Evolutionary conservation across 495 filamentous ascomycete species (phyloP), one percentile per base, ranked within the genome.

Genomic region (Aspergillus bridgeri): DNA sequence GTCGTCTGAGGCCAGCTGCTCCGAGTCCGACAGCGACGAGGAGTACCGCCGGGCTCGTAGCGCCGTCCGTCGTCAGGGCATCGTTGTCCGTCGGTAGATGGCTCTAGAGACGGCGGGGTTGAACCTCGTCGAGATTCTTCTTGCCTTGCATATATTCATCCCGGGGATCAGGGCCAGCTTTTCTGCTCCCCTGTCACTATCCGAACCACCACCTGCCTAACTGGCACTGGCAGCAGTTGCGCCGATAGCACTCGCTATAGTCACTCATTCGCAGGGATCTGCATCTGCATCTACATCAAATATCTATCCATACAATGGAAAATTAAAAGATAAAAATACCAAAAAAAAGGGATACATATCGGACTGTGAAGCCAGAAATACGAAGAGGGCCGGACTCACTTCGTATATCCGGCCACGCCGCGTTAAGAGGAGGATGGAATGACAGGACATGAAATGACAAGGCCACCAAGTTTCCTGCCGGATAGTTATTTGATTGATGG

Each of bases 1-100:
- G 64, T 75, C 72, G n/a, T 83, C 80, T 3, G 79, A 74, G 21
- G 75, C 66, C 13, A 70, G 68, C 60, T 85, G 81, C 70, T 77
- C 74, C 48, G 77, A 78, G 48, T 80, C 78, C 45, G 88, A 89
- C 47, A 81, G 81, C 54, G 83, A 86, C 60, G 83, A 86, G 70
- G 85, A 81, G 59, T 79, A 79, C 65, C 65, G 66, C 45, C 71
- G 65, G 54, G 75, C 69, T 19, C 72, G 75, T 57, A 66, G 68
- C 19, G 76, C 62, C 63, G 83, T 84, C 57, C 81, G 89, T 65
- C 84, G 90, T 66, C 84, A 93, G 73, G 90, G 89, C 61, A 83
- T 94, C 59, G 85, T 92, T 65, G 84, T 93, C 57, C 82, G 87
- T 62, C 66, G 77, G 43, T 82, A 68, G 56, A 59, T 25, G 22